These are phyloP conservation scores for Paraleonurus japonicus DNA, from an alignment of 257 asterid species.

Conservation along the genomic window DNA sequence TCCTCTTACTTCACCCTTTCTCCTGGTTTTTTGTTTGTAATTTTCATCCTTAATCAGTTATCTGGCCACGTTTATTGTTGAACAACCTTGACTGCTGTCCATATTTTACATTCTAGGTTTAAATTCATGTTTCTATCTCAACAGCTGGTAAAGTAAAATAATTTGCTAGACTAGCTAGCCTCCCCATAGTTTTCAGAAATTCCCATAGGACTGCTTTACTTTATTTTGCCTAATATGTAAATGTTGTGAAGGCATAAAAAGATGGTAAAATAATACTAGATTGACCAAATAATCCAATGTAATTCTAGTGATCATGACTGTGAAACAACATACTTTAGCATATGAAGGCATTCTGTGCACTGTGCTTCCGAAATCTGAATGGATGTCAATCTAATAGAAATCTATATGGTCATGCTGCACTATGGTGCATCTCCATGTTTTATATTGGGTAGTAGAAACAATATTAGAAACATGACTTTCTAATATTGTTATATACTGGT, in stretches of 20 bases:
- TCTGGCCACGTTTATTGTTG: constrained; percentile 16
- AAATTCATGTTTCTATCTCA: not conserved
- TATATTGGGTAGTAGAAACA: not conserved
- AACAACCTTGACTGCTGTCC: not conserved
- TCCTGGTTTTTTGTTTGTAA: not conserved
- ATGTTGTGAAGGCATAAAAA: not conserved
- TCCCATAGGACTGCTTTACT: not conserved
- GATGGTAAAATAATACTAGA: not conserved
- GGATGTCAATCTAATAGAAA: not conserved
- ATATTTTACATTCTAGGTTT: not conserved
- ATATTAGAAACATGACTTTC: not conserved
- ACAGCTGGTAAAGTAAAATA: not conserved
- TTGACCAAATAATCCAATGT: not conserved
- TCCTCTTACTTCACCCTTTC: not conserved
- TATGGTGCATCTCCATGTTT: not conserved
- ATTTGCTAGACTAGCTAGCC: not conserved
- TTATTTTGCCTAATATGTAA: not conserved
- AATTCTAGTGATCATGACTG: not conserved
- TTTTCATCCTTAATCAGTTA: constrained; percentile 12
- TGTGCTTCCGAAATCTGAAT: not conserved
- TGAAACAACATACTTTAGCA: constrained; percentile 4
- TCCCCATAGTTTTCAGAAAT: not conserved
- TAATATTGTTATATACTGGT: not conserved
- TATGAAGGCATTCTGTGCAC: not conserved
- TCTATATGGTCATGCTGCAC: not conserved